Percentiles rank a stretch among this genome's conserved stretches.
These are phyloP conservation scores for Hypoxylon lenormandii DNA, from an alignment of 495 filamentous ascomycete genomes.

Conservation along the genomic window DNA sequence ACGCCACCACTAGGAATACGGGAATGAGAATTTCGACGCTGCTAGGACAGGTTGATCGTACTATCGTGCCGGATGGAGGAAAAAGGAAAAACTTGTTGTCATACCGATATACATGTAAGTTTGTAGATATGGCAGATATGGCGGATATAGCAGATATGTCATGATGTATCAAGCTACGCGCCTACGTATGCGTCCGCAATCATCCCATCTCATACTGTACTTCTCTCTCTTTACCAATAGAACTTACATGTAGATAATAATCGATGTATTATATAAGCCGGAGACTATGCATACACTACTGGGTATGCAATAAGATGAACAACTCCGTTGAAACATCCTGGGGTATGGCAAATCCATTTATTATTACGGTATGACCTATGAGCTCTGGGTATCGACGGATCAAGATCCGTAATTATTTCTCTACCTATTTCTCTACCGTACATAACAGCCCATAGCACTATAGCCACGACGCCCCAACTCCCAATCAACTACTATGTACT, in stretches of 20 bases:
- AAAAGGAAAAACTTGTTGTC: conserved; percentile 11
- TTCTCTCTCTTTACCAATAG: no score
- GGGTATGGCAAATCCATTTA: no score
- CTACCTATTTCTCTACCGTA: background rate
- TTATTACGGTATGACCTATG: no score
- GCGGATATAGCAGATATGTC: no score
- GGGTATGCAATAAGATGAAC: no score
- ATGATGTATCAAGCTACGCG: conserved; percentile 19
- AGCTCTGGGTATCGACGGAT: no score
- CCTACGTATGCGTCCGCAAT: conserved; percentile 23
- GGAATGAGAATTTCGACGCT: conserved; percentile 31
- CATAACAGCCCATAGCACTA: no score
- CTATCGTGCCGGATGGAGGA: conserved; percentile 14
- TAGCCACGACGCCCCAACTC: background rate
- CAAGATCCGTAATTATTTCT: background rate
- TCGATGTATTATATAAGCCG: no score
- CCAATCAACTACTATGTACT: conserved; percentile 1
- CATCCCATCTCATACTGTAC: no score
- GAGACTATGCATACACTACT: no score
- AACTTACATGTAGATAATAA: no score
- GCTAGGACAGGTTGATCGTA: conserved; percentile 26
- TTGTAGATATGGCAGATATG: conserved; percentile 8
- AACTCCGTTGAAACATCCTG: no score
- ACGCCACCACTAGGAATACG: conserved; percentile 38
- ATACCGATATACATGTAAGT: conserved; percentile 21